Evolutionary conservation across 1,284 basidiomycete genomes (phyloP).

Genomic region (Boletus sp.): DNA sequence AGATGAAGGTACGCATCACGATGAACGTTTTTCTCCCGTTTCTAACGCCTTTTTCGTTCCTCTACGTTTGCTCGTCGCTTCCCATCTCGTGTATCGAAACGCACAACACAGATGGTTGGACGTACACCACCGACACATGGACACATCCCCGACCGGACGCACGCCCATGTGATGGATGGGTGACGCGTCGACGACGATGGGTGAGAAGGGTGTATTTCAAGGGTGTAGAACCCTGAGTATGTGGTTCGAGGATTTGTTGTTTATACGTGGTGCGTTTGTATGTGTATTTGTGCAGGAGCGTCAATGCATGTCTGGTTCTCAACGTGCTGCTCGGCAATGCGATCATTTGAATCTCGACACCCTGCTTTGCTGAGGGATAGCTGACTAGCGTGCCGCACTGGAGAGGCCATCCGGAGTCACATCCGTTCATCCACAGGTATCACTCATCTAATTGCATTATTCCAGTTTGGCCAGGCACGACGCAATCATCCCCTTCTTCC

Average conservation of each 20-base stretch:
- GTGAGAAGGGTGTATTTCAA: slow-evolving; percentile 59
- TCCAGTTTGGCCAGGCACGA: too few species aligned
- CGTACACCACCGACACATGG: not conserved
- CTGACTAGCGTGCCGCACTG: too few species aligned
- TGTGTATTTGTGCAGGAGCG: not conserved
- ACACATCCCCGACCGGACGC: slow-evolving; percentile 40
- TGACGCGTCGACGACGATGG: slow-evolving; percentile 69
- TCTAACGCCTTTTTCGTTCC: not conserved
- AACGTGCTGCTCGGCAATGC: too few species aligned
- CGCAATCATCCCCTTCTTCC: too few species aligned
- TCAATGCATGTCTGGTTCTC: not conserved
- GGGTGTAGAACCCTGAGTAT: slow-evolving; percentile 5
- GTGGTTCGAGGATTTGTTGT: not conserved
- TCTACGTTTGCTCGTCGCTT: not conserved
- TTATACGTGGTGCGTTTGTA: not conserved
- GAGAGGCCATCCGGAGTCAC: too few species aligned
- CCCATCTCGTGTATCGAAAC: not conserved
- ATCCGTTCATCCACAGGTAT: too few species aligned
- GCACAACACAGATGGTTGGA: not conserved
- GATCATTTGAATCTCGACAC: too few species aligned
- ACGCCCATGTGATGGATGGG: slow-evolving; percentile 39
- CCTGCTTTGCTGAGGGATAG: too few species aligned
- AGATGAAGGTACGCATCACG: slow-evolving; percentile 20
- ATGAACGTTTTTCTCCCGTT: not conserved
- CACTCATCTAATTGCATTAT: too few species aligned